These are phyloP conservation scores for Amanita thiersii DNA, from an alignment of 768 basidiomycete genomes.

Conservation along the genomic window DNA sequence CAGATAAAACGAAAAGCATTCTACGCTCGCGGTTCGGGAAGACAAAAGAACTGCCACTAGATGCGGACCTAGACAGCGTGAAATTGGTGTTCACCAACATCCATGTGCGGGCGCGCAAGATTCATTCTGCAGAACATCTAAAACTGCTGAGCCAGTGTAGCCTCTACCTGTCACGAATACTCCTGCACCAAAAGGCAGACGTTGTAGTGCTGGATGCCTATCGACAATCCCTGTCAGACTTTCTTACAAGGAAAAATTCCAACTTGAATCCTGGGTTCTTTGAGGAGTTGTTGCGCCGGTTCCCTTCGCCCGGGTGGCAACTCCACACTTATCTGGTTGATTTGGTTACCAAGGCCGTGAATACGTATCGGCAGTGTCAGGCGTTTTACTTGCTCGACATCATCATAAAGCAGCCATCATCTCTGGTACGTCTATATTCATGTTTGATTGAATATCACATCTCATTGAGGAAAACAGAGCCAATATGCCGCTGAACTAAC, in stretches of 20 bases:
- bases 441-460: neutral
- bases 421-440: slow-evolving; percentile 28
- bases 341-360: slow-evolving; percentile 52
- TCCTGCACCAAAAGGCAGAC: slow-evolving; percentile 33
- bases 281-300: slow-evolving; percentile 65
- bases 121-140: slow-evolving; percentile 54
- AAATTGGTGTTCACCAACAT: slow-evolving; percentile 48
- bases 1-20: slow-evolving; percentile 80
- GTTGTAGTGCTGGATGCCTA: slow-evolving; percentile 47
- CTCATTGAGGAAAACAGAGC: slow-evolving; percentile 14
- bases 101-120: slow-evolving; percentile 65
- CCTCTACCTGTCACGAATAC: slow-evolving; percentile 55
- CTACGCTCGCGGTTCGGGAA: slow-evolving; percentile 69
- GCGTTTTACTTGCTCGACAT: slow-evolving; percentile 63
- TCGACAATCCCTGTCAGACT: slow-evolving; percentile 61
- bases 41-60: slow-evolving; percentile 55
- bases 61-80: slow-evolving; percentile 34
- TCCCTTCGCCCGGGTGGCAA: slow-evolving; percentile 56
- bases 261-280: slow-evolving; percentile 68
- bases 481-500: slow-evolving; percentile 28
- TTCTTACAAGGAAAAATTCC: slow-evolving; percentile 75
- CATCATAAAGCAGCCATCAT: slow-evolving; percentile 48
- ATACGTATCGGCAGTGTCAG: slow-evolving; percentile 70
- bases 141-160: slow-evolving; percentile 59
- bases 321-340: slow-evolving; percentile 54